phyloP scores from a whole-genome alignment of 495 filamentous ascomycete genomes.

The Lepidopterella palustris region DNA sequence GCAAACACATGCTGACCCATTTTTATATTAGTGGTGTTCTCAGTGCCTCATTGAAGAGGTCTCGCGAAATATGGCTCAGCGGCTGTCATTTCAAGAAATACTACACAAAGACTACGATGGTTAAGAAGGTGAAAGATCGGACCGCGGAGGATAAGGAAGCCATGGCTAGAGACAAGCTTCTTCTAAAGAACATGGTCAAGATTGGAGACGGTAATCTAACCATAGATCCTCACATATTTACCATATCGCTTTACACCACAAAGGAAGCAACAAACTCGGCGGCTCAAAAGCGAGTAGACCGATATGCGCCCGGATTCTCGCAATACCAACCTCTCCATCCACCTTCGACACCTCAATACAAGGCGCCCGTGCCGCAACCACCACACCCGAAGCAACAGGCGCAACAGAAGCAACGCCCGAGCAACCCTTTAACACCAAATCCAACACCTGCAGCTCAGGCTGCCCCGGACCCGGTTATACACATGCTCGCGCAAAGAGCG shows the following conservation, averaged over 20 bases:
- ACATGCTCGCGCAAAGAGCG: slow-evolving; percentile 81
- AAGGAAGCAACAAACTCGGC: slow-evolving; percentile 49
- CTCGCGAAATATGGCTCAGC: slow-evolving; percentile 75
- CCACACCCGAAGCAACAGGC: slow-evolving; percentile 6
- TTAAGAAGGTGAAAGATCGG: slow-evolving; percentile 32
- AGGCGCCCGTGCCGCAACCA: slow-evolving; percentile 13
- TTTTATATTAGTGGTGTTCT: slow-evolving; percentile 64
- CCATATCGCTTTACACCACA: slow-evolving; percentile 76
- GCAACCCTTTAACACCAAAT: slow-evolving; percentile 42
- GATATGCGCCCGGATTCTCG: neutral
- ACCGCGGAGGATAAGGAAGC: slow-evolving; percentile 68
- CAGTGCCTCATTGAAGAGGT: slow-evolving; percentile 71
- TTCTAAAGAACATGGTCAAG: slow-evolving; percentile 79
- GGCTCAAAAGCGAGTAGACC: slow-evolving; percentile 23
- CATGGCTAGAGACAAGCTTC: slow-evolving; percentile 70
- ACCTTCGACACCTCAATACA: slow-evolving; percentile 4
- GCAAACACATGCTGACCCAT: slow-evolving; percentile 14
- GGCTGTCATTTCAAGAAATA: slow-evolving; percentile 89
- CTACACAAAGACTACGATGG: slow-evolving; percentile 68
- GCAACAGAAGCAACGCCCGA: slow-evolving; percentile 5
- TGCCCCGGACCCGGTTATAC: slow-evolving; percentile 87
- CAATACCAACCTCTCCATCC: slow-evolving; percentile 17
- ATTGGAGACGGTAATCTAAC: slow-evolving; percentile 52
- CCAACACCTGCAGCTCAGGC: slow-evolving; percentile 36
- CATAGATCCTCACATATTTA: slow-evolving; percentile 86